Evolutionary conservation across 345 rosid species (phyloP), one percentile per base, ranked within the genome.

Genomic region (Bruguiera parviflora): DNA sequence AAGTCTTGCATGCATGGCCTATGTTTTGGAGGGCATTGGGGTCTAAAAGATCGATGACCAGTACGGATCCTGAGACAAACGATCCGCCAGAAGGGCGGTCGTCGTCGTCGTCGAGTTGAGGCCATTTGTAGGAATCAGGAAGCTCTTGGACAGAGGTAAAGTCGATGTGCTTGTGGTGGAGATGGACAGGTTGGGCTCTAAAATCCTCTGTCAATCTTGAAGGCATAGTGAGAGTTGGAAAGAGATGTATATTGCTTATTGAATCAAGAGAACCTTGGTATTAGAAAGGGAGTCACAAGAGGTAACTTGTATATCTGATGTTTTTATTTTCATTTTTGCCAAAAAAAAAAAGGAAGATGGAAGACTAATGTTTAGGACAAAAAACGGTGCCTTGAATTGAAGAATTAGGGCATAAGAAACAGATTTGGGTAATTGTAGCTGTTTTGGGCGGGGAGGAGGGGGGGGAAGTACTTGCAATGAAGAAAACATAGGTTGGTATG

Each of bases 91-190:
- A 52, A 31, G 74, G 75, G 71, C 27, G 47, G 21, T 59, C 22
- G 16, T 84, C 80, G 20, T 86, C 90, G 10, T 25, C 28, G 28
- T 27, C 28, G 28, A 51, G 72, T 1, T 80, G 83, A 29, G 81
- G 72, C 99, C 99, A 95, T 10, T 78, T 72, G 85, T 83, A 83
- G 7, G 96, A 89, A 73, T 92, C 96, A 1, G 97, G 97, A 29
- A 95, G 76, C 53, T 87, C 92, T 52, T 68, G 77, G 33, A 88
- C 78, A 20, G 96, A 74, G 72, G 71, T 73, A 64, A 95, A 78
- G 80, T 89, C 96, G 2, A 74, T 76, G 75, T 78, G 78, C 37
- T 83, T 82, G 73, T 72, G 84, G 22, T 82, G 81, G 75, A 67
- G 71, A 59, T 79, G 81, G 35, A 85, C 74, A 33, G 96, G 96